phyloP scores from a whole-genome alignment of 1,284 basidiomycete species.

The Trametes pubescens region DNA sequence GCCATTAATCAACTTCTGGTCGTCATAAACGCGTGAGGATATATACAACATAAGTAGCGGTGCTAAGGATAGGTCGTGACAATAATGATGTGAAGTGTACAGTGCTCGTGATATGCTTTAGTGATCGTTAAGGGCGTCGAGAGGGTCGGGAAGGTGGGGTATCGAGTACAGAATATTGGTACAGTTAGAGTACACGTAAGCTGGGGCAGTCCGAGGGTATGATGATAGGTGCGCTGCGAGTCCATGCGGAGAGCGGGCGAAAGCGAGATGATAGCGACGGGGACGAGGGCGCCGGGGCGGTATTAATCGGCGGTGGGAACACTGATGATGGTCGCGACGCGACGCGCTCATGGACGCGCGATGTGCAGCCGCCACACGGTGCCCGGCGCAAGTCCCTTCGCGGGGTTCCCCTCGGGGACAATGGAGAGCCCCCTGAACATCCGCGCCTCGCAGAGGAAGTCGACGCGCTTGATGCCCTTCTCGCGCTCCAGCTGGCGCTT shows the following conservation, averaged over 20 bases:
- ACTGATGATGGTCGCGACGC: conserved; percentile 11
- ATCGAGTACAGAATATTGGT: conserved; percentile 19
- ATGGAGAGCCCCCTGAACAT: conserved; percentile 35
- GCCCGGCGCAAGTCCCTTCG: conserved; percentile 34
- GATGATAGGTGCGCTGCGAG: conserved; percentile 18
- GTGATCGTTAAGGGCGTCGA: not conserved
- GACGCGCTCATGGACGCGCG: conserved; percentile 25
- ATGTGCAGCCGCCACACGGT: conserved; percentile 36
- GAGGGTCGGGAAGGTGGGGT: not conserved
- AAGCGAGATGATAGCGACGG: not conserved
- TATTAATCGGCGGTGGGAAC: conserved; percentile 5
- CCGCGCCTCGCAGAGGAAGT: conserved; percentile 35
- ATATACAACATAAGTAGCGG: conserved; percentile 10
- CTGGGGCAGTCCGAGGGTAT: conserved; percentile 20
- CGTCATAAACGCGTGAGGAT: conserved; percentile 5
- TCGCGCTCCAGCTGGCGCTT: conserved; percentile 29
- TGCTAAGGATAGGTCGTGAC: conserved; percentile 1
- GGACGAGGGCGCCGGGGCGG: conserved; percentile 3
- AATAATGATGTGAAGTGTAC: not conserved
- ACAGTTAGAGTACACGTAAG: conserved; percentile 15
- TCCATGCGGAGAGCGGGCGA: conserved; percentile 15
- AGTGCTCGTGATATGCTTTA: conserved; percentile 14
- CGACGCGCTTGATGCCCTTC: conserved; percentile 38
- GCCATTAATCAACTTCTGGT: conserved; percentile 5
- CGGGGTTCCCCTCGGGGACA: conserved; percentile 31